Evolutionary conservation across 345 rosid genomes (phyloP), one percentile per base, ranked within the genome.

Genomic region (Cardamine chenopodiifolia): DNA sequence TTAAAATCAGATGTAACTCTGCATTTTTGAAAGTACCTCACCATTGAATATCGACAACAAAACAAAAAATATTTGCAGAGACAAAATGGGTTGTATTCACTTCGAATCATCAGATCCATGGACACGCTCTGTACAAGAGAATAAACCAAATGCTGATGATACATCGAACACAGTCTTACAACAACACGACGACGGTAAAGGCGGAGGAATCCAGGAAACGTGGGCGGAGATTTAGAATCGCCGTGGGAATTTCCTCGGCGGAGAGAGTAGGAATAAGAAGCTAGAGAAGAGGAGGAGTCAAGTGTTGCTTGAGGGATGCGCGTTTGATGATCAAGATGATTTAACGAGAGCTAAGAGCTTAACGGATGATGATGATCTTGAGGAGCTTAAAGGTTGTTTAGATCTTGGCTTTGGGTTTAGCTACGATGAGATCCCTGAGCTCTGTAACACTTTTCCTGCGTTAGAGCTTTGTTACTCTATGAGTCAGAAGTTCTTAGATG

Each of bases 341-440:
- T 79, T 93, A 66, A 85, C 62, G 79, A 88, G 89, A 69, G 83
- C 90, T 0, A 93, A 89, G 86, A 93, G 98, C 66, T 82, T 93
- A 80, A 93, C 97, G 3, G 97, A 85, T 71, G 98, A 85, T 71
- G 98, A 93, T 8, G 96, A 93, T 78, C 90, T 93, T 5, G 96
- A 90, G 56, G 98, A 93, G 84, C 82, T 93, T 0, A 93, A 90
- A 73, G 98, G 97, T 29, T 93, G 98, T 64, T 78, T 90, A 78
- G 98, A 93, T 89, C 93, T 93, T 13, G 97, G 98, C 2, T 93
- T 93, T 74, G 97, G 97, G 0, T 93, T 93, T 53, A 89, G 89
- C 73, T 93, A 93, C 64, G 96, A 93, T 6, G 98, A 93, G 85
- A 93, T 93, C 74, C 98, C 98, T 57, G 98, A 90, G 84, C 96